Base-by-base conservation (phyloP, 441 rosid species). In the Isatis lusitanica region DNA sequence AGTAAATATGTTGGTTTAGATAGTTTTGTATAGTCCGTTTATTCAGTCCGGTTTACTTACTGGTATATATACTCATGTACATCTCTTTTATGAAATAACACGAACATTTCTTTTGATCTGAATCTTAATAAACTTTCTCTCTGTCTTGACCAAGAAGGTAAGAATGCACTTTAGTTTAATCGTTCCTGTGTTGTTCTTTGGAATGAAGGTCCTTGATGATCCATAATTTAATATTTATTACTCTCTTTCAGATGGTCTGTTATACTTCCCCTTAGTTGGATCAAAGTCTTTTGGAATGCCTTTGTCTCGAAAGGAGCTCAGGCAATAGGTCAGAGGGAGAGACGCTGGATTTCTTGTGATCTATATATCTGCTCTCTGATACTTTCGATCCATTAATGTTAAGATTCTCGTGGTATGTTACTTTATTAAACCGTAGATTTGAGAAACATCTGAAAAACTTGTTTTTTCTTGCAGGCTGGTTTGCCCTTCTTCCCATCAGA, bases 321-420 rank as follows among this genome's bases (percentile, higher is more conserved):
- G 71, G 94, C 93, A 15, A 85, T 94, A 76, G 99, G 98, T 69
- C 85, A 85, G 74, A 84, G 90, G 79, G 97, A 94, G 85, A 94
- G 83, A 82, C 90, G 60, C 63, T 91, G 97, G 98, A 52, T 90
- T 71, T 84, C 94, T 21, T 82, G 86, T 75, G 91, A 92, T 70
- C 98, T 89, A 85, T 75, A 84, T 67, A 39, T 43, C n/a, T 16
- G 15, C 58, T 53, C 61, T 63, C 71, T 72, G 36, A 48, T 63
- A 64, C 55, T 68, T 55, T 55, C 47, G 30, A 12, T 15, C 66
- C 35, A 17, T 9, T 43, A 42, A 17, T 42, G 12, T n/a, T 11
- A 7, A 28, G 48, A 8, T 63, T 21, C 24, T 21, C 24, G 24
- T 21, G 24, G 24, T 21, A 21, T 21, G 24, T 21, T 21, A 21